phyloP scores from a whole-genome alignment of 2,329 filamentous ascomycete species.

The Dryadomyces quercivorus region DNA sequence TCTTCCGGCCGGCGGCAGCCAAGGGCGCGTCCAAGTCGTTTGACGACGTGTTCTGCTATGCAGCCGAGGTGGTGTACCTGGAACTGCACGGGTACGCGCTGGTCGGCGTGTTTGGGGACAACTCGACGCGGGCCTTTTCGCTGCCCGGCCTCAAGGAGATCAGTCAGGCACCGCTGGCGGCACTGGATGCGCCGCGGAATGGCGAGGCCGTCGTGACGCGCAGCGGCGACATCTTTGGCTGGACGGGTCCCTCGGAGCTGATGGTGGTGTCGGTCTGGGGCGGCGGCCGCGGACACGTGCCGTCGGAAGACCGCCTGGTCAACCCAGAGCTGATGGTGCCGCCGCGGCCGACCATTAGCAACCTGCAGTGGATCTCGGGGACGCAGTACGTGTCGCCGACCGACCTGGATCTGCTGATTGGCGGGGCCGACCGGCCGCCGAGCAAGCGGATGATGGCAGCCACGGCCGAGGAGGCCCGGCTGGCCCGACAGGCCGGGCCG shows the following conservation, averaged over 20 bases:
- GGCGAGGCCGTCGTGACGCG: slow-evolving; percentile 57
- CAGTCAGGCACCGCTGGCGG: slow-evolving; percentile 50
- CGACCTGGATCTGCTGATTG: slow-evolving; percentile 84
- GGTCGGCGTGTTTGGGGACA: slow-evolving; percentile 75
- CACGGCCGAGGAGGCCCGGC: slow-evolving; percentile 59
- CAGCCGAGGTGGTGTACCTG: slow-evolving; percentile 64
- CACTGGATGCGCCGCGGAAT: slow-evolving; percentile 64
- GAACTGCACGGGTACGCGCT: slow-evolving; percentile 67
- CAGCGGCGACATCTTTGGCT: slow-evolving; percentile 74
- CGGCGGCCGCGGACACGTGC: slow-evolving; percentile 46
- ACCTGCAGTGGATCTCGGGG: slow-evolving; percentile 91
- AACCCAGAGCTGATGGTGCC: slow-evolving; percentile 66
- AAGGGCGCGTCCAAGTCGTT: slow-evolving; percentile 92
- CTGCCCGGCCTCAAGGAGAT: slow-evolving; percentile 86
- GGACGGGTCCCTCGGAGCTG: slow-evolving; percentile 79
- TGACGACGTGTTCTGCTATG: slow-evolving; percentile 70
- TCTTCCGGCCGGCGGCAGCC: slow-evolving; percentile 72
- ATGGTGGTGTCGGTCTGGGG: slow-evolving; percentile 79
- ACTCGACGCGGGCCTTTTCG: slow-evolving; percentile 65
- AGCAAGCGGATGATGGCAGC: slow-evolving; percentile 82
- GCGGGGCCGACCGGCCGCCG: slow-evolving; percentile 75
- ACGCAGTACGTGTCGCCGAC: slow-evolving; percentile 80
- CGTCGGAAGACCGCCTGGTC: slow-evolving; percentile 58
- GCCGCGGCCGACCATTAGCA: slow-evolving; percentile 82
- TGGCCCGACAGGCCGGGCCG: slow-evolving; percentile 27